These are phyloP conservation scores for Lathyrus oleraceus DNA, from an alignment of 306 rosid genomes.

Conservation along the genomic window DNA sequence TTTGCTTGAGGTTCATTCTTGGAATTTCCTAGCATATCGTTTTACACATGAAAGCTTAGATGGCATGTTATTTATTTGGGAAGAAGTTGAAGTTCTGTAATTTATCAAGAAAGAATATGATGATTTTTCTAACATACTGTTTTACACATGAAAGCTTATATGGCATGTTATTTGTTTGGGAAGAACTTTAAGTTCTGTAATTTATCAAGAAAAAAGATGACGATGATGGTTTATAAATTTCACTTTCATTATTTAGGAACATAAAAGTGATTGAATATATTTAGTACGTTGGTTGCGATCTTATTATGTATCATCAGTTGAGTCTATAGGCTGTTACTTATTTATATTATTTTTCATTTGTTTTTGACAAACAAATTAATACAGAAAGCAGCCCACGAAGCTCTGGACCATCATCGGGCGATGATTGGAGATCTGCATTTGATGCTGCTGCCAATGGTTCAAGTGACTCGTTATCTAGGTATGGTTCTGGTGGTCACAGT, in stretches of 20 bases:
- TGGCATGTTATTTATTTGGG: constrained; percentile 6
- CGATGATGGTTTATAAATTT: constrained; percentile 6
- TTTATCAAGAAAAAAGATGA: background rate
- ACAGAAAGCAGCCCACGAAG: constrained; percentile 53
- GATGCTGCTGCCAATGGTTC: constrained; percentile 61
- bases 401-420: constrained; percentile 42
- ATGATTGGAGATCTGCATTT: constrained; percentile 65
- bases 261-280: background rate
- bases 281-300: constrained; percentile 1
- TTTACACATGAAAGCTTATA: constrained; percentile 12
- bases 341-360: constrained; percentile 6
- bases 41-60: constrained; percentile 12
- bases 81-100: constrained; percentile 18
- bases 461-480: constrained; percentile 44
- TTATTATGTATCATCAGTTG: constrained; percentile 11
- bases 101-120: background rate
- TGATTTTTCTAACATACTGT: background rate
- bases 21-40: constrained; percentile 6
- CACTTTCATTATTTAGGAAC: background rate
- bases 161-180: constrained; percentile 3
- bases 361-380: constrained; percentile 20
- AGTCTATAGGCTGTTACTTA: constrained; percentile 10
- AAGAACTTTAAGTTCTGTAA: constrained; percentile 19
- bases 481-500: constrained; percentile 56
- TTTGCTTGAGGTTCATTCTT: constrained; percentile 26